Evolutionary conservation across 1,284 basidiomycete genomes (phyloP), one percentile per base, ranked within the genome.

Genomic region (Papiliotrema flavescens): DNA sequence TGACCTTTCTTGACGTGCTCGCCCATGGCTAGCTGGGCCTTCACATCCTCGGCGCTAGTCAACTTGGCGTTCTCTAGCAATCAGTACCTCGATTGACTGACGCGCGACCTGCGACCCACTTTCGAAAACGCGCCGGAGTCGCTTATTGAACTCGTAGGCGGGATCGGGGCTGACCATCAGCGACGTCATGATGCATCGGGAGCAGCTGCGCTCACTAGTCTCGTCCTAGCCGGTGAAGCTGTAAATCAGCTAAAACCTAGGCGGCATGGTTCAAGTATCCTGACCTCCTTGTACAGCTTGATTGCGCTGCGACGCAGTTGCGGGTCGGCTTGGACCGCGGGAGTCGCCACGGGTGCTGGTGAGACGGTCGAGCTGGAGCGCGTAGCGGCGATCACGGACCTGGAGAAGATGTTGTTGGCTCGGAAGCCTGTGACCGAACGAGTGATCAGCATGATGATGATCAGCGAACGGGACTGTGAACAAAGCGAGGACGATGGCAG

Each of bases 1-100:
- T 59, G 62, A 89, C 90, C 90, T 69, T 89, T 90, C 76, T 88
- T 90, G 71, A 94, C 91, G 66, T 90, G 91, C 73, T 91, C 89
- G 9, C 85, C 89, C 37, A 92, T 78, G 53, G 83, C 83, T 48
- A 92, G 78, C 2, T 89, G 88, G 59, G 82, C 84, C 75, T 90
- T 86, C 53, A 93, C 87, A 60, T 89, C 85, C 39, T 82, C 80
- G 36, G 82, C 81, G 68, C 89, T 83, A 11, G 81, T 85, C 55
- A 90, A 76, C 62, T 82, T 73, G 57, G 82, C 81, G 69, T 92
- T 90, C 73, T 87, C 90, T 92, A 67, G 56, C 37, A 24, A n/a
- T 46, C 41, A 48, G 44, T 19, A 11, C 32, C 11, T 5, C 39
- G 3, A 7, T 17, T 20, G 8, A 7, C 24, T 26, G 6, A 22